Evolutionary conservation across 192 early-diverging fungal genomes (phyloP), one percentile per base, ranked within the genome.

Genomic region (Coemansia sp.): DNA sequence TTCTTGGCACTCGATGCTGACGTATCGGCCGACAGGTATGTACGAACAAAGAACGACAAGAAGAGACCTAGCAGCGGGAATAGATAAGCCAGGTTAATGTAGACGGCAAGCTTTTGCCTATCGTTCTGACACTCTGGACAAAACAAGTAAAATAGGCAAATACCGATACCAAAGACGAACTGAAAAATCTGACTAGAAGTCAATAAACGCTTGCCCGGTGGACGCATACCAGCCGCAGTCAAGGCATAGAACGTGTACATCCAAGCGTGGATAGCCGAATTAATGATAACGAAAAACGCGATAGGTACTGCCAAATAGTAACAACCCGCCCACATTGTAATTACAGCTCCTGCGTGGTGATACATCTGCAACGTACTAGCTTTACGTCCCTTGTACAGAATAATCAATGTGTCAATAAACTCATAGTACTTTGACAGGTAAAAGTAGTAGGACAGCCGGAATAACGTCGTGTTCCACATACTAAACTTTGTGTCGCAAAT

Each of bases 401-500:
- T 92, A 77, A 96, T 94, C 59, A 90, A 82, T 57, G 94, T 96
- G 75, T 96, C 94, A 61, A 96, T 85, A 66, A 96, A 88, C 78
- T 96, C 94, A 83, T 94, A 95, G 79, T 89, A 92, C 84, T 94
- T 94, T 81, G 91, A 93, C 61, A 96, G 87, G 86, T 96, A 96
- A 81, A 96, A 96, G 65, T 93, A 79, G 66, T 90, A 96, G 33
- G 90, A 90, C 85, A 91, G 89, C 76, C 92, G 92, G 65, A 88
- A 91, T 38, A 94, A 86, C 41, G 78, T 77, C 68, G 76, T 71
- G 63, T 91, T 88, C 92, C 92, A 93, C 67, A 94, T 81, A 29
- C 80, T 85, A 55, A 81, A 66, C 65, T 88, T 84, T 20, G 74
- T 79, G 77, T 95, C 91, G 76, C 91, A 93, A 63, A 92, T 86